Evolutionary conservation across 805 yeast genomes (phyloP).

Genomic region (Myxozyma melibiosi): DNA sequence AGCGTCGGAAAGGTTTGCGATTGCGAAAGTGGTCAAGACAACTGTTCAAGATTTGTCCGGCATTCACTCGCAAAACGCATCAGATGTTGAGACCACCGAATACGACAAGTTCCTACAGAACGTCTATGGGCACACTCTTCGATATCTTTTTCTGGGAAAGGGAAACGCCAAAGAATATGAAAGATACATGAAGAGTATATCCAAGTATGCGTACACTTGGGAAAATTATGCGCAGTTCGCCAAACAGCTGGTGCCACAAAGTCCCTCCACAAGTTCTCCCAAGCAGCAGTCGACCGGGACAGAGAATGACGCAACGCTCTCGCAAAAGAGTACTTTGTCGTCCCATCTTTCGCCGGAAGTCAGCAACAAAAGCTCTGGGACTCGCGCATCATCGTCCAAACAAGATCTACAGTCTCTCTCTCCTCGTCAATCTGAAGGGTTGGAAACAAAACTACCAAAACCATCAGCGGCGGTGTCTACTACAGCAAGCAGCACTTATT

Average conservation of each 20-base stretch:
- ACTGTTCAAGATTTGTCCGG: conserved; percentile 68
- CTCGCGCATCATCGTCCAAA: too few relatives aligned
- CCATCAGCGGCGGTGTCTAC: too few relatives aligned
- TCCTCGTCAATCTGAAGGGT: too few relatives aligned
- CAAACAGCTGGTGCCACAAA: background rate
- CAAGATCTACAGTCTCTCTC: too few relatives aligned
- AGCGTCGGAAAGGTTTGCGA: conserved; percentile 49
- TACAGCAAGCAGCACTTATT: too few relatives aligned
- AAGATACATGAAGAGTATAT: conserved; percentile 27
- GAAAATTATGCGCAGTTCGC: background rate
- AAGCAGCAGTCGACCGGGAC: too few relatives aligned
- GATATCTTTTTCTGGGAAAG: conserved; percentile 53
- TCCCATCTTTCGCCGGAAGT: too few relatives aligned
- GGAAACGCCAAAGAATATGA: conserved; percentile 43
- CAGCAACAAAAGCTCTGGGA: too few relatives aligned
- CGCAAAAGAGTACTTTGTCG: too few relatives aligned
- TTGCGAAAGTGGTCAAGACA: conserved; percentile 68
- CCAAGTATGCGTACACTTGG: conserved; percentile 8
- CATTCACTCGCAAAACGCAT: conserved; percentile 40
- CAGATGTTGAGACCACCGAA: conserved; percentile 44
- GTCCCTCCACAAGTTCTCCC: too few relatives aligned
- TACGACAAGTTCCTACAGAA: conserved; percentile 40
- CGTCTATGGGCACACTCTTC: conserved; percentile 42
- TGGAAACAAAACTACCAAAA: too few relatives aligned
- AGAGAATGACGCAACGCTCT: too few relatives aligned